These are phyloP conservation scores for Tricholoma flavovirens DNA, from an alignment of 768 basidiomycete genomes.

Conservation along the genomic window DNA sequence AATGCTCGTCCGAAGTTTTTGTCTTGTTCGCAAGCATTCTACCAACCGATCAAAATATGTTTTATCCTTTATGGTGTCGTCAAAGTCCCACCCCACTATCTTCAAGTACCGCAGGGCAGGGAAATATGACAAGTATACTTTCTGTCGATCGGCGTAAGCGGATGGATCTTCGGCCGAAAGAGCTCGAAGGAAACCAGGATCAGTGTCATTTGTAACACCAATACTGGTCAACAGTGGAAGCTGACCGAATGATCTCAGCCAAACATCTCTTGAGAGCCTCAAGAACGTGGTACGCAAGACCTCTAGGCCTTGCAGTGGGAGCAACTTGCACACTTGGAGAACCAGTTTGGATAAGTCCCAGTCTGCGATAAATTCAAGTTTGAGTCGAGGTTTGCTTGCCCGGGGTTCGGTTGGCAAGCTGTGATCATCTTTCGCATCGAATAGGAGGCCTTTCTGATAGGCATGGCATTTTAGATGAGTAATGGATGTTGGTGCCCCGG, in stretches of 20 bases:
- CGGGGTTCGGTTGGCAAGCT: too few species aligned
- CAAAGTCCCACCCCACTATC: not conserved
- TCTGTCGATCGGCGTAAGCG: not conserved
- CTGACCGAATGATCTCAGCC: not conserved
- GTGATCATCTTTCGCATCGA: too few species aligned
- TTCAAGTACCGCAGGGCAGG: not conserved
- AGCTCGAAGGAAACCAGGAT: not conserved
- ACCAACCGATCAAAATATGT: not conserved
- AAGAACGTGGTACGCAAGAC: not conserved
- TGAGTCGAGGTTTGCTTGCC: too few species aligned
- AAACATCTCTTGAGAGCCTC: not conserved
- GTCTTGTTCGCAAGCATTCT: not conserved
- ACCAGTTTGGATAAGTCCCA: too few species aligned
- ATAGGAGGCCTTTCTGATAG: too few species aligned
- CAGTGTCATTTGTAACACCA: not conserved
- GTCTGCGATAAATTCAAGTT: too few species aligned
- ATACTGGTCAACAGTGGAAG: not conserved
- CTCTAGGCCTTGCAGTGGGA: not conserved
- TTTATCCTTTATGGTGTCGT: not conserved
- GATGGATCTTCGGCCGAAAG: not conserved
- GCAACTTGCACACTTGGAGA: not conserved
- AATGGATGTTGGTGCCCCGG: too few species aligned
- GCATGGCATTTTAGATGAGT: too few species aligned
- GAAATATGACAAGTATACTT: not conserved
- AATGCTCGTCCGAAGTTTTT: not conserved